These are phyloP conservation scores for Guadua angustifolia DNA, from an alignment of 176 grass and related monocot genomes.

Conservation along the genomic window DNA sequence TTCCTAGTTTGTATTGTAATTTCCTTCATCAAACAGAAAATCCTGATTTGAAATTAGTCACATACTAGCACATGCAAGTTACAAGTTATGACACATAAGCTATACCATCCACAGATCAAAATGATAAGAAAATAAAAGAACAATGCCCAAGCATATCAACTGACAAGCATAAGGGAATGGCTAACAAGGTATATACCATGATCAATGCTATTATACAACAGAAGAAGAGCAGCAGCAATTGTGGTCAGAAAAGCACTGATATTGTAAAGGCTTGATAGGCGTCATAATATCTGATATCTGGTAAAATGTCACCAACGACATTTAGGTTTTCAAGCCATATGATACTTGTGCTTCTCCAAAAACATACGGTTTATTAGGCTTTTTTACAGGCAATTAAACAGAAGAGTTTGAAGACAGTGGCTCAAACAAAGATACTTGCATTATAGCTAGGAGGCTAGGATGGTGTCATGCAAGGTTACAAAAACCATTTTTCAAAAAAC, in stretches of 20 bases:
- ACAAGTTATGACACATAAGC: not conserved
- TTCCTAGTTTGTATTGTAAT: not conserved
- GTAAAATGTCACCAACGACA: not conserved
- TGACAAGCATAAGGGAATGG: not conserved
- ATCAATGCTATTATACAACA: constrained; percentile 6
- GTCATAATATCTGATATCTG: not conserved
- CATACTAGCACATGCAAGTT: not conserved
- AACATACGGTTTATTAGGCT: not conserved
- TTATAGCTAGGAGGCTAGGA: not conserved
- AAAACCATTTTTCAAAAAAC: too few species aligned
- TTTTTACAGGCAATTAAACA: not conserved
- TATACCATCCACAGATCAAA: not conserved
- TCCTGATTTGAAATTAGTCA: not conserved
- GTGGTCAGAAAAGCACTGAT: not conserved
- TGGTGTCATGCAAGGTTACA: not conserved
- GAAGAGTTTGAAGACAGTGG: constrained; percentile 6
- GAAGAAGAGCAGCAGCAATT: constrained; percentile 6
- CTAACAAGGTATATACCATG: not conserved
- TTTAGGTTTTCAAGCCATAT: not conserved
- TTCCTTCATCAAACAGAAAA: not conserved
- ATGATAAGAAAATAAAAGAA: not conserved
- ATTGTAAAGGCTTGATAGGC: not conserved
- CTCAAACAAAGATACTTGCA: constrained; percentile 17
- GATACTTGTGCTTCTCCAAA: not conserved
- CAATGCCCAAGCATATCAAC: not conserved